phyloP scores from a whole-genome alignment of 2,329 filamentous ascomycete genomes.

The Didymella sp. region DNA sequence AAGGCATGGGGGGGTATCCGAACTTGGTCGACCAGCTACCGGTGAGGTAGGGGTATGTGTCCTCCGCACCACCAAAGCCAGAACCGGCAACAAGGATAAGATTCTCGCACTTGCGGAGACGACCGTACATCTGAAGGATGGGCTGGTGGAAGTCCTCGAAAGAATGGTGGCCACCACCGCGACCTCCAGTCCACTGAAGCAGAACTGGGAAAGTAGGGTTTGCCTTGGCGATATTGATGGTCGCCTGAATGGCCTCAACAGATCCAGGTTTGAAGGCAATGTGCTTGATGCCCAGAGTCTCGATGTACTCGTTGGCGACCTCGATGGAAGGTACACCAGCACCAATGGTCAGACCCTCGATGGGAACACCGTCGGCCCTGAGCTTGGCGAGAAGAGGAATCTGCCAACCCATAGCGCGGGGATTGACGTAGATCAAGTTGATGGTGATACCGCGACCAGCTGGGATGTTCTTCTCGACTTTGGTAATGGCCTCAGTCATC shows the following conservation, averaged over 20 bases:
- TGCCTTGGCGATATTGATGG: conserved; percentile 57
- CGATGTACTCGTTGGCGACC: conserved; percentile 57
- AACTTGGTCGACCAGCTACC: conserved; percentile 55
- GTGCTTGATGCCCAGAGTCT: conserved; percentile 64
- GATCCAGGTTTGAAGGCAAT: conserved; percentile 59
- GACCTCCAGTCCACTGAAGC: conserved; percentile 59
- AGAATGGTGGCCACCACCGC: conserved; percentile 59
- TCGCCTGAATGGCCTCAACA: conserved; percentile 54
- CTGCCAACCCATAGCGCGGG: conserved; percentile 61
- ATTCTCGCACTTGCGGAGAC: conserved; percentile 55
- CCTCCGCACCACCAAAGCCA: conserved; percentile 57
- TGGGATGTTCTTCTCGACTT: conserved; percentile 54
- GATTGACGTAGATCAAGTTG: conserved; percentile 63
- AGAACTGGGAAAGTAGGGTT: conserved; percentile 56
- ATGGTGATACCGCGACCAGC: conserved; percentile 60
- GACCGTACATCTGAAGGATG: conserved; percentile 55
- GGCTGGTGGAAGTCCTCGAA: conserved; percentile 60
- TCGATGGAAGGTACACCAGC: conserved; percentile 58
- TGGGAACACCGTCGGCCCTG: conserved; percentile 55
- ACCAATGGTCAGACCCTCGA: conserved; percentile 58
- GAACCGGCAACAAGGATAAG: conserved; percentile 57
- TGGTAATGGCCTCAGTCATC: conserved; percentile 56
- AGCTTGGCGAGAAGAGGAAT: conserved; percentile 59
- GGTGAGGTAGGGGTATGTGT: conserved; percentile 57
- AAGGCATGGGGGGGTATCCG: conserved; percentile 57